phyloP scores from a whole-genome alignment of 2,329 filamentous ascomycete genomes.

The Domatiomyces globalis region DNA sequence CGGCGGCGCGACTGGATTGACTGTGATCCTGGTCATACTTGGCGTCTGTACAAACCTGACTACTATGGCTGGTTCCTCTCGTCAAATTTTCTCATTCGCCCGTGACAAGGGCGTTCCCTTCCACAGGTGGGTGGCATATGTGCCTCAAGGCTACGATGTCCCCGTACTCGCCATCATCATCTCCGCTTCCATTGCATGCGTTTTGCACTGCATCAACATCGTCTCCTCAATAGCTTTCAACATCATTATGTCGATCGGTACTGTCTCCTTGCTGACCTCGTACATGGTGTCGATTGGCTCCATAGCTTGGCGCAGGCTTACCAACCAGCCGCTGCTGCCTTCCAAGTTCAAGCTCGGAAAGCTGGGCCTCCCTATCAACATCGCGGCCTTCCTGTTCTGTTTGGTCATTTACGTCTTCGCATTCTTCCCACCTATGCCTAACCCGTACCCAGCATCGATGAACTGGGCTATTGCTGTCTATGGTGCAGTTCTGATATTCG shows the following conservation, averaged over 20 bases:
- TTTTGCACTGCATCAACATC: constrained; percentile 24
- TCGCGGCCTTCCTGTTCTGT: constrained; percentile 18
- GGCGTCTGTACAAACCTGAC: constrained; percentile 22
- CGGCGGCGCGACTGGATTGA: constrained; percentile 19
- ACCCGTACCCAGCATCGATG: constrained; percentile 11
- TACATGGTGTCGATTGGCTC: constrained; percentile 26
- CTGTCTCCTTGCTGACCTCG: constrained; percentile 25
- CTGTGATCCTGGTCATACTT: constrained; percentile 23
- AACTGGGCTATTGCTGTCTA: constrained; percentile 22
- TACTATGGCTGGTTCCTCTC: constrained; percentile 22
- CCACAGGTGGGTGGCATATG: constrained; percentile 10
- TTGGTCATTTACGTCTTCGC: constrained; percentile 13
- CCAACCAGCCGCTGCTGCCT: constrained; percentile 21
- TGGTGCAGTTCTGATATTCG: constrained; percentile 15
- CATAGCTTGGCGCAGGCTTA: constrained; percentile 23
- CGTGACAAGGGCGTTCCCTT: constrained; percentile 26
- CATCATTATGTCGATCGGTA: constrained; percentile 27
- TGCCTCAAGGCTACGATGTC: constrained; percentile 4
- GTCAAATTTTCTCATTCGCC: constrained; percentile 26
- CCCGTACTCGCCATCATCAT: constrained; percentile 19
- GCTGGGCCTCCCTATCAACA: constrained; percentile 27
- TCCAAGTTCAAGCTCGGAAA: constrained; percentile 26
- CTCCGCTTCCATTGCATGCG: constrained; percentile 32
- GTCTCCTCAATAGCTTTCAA: constrained; percentile 26
- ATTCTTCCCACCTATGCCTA: constrained; percentile 20